phyloP scores from a whole-genome alignment of 441 rosid genomes.

The Gossypium davidsonii region DNA sequence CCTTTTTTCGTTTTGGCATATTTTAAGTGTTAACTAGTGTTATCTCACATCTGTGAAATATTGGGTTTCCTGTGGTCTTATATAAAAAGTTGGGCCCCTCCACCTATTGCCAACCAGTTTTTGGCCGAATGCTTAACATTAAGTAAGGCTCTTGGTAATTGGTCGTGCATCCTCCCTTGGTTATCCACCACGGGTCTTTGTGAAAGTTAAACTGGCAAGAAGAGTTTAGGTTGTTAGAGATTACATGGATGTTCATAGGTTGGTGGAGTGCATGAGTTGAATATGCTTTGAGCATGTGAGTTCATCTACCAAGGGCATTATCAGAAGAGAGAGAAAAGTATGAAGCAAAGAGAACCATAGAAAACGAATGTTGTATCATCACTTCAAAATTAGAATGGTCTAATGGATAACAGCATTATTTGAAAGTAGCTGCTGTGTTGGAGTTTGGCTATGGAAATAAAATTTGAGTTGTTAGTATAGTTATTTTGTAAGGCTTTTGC shows the following conservation, averaged over 20 bases:
- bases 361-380: conserved; percentile 1
- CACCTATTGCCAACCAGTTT: not conserved
- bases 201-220: not conserved
- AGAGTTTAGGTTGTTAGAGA: not conserved
- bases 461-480: not conserved
- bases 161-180: not conserved
- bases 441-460: not conserved
- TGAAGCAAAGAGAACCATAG: not conserved
- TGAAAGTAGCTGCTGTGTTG: not conserved
- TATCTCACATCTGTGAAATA: not conserved
- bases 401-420: not conserved
- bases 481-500: not conserved
- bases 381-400: not conserved
- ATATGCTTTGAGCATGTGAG: not conserved
- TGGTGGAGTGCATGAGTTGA: not conserved
- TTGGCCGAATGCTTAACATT: not conserved
- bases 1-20: not conserved
- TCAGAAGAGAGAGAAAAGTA: conserved; percentile 1
- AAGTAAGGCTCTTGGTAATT: not conserved
- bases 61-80: not conserved
- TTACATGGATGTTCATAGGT: not conserved
- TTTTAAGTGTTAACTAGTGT: not conserved
- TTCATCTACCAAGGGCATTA: not conserved
- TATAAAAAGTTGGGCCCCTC: not conserved
- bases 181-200: not conserved